phyloP scores from a whole-genome alignment of 768 basidiomycete species.

The Hygrophorus pudorinus region DNA sequence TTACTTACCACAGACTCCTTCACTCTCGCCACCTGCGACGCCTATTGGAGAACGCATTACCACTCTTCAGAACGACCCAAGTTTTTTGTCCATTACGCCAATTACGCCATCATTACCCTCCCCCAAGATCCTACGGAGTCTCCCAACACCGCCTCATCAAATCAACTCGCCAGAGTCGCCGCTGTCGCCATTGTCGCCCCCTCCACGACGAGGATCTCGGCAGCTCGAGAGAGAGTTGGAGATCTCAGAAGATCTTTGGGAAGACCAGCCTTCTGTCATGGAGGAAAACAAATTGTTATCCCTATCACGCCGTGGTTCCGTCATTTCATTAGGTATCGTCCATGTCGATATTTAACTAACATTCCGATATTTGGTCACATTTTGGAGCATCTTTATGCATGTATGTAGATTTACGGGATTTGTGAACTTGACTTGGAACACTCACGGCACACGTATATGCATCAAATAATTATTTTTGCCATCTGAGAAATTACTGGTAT shows the following conservation, averaged over 20 bases:
- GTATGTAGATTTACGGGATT: background rate
- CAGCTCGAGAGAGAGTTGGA: slow-evolving; percentile 27
- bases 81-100: slow-evolving; percentile 51
- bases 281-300: slow-evolving; percentile 25
- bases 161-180: slow-evolving; percentile 20
- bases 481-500: no score
- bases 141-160: slow-evolving; percentile 12
- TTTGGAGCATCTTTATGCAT: background rate
- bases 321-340: slow-evolving; percentile 43
- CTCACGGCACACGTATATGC: no score
- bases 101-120: slow-evolving; percentile 25
- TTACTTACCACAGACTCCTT: background rate
- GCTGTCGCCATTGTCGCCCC: slow-evolving; percentile 35
- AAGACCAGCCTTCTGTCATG: slow-evolving; percentile 15
- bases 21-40: slow-evolving; percentile 27
- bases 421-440: no score
- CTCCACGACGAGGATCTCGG: slow-evolving; percentile 51
- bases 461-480: no score
- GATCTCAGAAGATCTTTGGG: slow-evolving; percentile 11
- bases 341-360: slow-evolving; percentile 17
- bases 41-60: slow-evolving; percentile 62
- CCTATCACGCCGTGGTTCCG: slow-evolving; percentile 40
- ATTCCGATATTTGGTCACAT: no score
- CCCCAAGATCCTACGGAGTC: slow-evolving; percentile 13
- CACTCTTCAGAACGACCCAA: slow-evolving; percentile 39